Evolutionary conservation across 1,284 basidiomycete genomes (phyloP).

Genomic region (Moniliophthora roreri): DNA sequence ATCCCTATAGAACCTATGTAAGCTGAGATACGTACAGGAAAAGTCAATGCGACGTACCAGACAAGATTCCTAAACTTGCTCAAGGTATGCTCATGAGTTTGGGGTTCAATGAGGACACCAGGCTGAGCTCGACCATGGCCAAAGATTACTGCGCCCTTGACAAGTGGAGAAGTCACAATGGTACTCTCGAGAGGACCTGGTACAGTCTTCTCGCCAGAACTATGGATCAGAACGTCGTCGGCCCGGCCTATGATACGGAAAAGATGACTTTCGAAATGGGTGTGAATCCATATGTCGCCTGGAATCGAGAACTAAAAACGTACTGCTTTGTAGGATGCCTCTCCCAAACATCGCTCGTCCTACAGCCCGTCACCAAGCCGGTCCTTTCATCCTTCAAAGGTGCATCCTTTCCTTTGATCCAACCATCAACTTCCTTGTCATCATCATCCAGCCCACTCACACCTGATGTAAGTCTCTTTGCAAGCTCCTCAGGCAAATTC

Average conservation of each 20-base stretch:
- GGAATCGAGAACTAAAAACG: neutral
- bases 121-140: conserved; percentile 12
- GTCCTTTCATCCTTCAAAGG: neutral
- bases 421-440: neutral
- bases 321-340: conserved; percentile 1
- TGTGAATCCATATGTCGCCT: conserved; percentile 12
- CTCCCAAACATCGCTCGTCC: conserved; percentile 2
- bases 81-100: neutral
- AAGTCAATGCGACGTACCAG: neutral
- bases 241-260: conserved; percentile 12
- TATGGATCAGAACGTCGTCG: conserved; percentile 21
- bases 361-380: neutral
- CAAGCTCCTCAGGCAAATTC: neutral
- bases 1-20: conserved; percentile 1
- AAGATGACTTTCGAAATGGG: conserved; percentile 24
- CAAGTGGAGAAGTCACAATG: conserved; percentile 4
- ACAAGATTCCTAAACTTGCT: conserved; percentile 7
- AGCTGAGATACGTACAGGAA: neutral
- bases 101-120: conserved; percentile 13
- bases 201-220: conserved; percentile 20
- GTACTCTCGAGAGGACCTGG: conserved; percentile 21
- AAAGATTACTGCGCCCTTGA: conserved; percentile 11
- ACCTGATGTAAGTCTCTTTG: neutral
- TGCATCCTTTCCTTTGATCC: neutral
- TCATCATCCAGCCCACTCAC: neutral